These are phyloP conservation scores for Neofusicoccum ribis DNA, from an alignment of 2,329 filamentous ascomycete species.

Conservation along the genomic window DNA sequence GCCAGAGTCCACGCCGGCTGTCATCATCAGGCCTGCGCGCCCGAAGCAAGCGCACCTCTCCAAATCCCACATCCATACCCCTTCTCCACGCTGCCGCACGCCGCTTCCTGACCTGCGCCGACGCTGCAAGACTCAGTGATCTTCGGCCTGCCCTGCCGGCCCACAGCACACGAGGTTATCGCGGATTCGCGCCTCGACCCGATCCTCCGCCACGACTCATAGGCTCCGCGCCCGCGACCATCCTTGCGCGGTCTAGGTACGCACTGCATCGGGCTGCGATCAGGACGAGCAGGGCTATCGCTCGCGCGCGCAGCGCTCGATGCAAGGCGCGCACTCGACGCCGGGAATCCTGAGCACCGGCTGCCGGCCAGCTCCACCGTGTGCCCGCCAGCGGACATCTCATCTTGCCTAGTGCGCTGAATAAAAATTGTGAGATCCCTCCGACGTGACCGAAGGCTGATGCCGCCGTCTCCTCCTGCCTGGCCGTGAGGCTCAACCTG, in stretches of 20 bases:
- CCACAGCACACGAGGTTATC: neutral
- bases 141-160: neutral
- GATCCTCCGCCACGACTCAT: neutral
- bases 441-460: neutral
- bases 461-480: neutral
- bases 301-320: neutral
- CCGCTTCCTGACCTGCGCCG: neutral
- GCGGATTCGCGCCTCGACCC: neutral
- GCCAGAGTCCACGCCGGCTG: too few species aligned
- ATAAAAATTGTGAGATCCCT: conserved; percentile 1
- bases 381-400: neutral
- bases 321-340: neutral
- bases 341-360: neutral
- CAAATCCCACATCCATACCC: neutral
- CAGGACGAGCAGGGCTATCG: neutral
- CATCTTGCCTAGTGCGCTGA: neutral
- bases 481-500: neutral
- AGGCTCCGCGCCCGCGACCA: neutral
- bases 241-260: neutral
- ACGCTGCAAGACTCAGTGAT: neutral
- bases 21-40: neutral
- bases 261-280: conserved; percentile 2
- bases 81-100: neutral
- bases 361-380: conserved; percentile 7
- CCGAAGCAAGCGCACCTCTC: neutral